phyloP scores from a whole-genome alignment of 1,284 basidiomycete genomes.

The Puccinia coronata region DNA sequence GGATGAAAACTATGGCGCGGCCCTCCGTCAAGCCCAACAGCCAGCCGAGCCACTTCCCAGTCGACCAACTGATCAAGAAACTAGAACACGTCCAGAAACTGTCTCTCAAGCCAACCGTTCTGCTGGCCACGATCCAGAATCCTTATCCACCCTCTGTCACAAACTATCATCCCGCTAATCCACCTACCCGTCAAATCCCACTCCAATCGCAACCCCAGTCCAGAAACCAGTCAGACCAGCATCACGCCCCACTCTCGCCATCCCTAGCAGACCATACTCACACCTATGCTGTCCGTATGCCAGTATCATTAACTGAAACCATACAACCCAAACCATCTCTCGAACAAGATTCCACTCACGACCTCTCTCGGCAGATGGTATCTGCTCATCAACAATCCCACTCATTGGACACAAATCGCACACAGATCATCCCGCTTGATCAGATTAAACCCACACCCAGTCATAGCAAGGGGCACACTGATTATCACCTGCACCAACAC shows the following conservation, averaged over 20 bases:
- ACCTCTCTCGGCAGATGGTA: background rate
- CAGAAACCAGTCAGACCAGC: background rate
- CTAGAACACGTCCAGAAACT: conserved; percentile 22
- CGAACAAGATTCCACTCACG: background rate
- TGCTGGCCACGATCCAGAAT: background rate
- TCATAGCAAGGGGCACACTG: background rate
- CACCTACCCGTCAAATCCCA: background rate
- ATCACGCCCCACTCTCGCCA: conserved; percentile 29
- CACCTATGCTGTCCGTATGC: background rate
- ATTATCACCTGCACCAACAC: background rate
- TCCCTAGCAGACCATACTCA: conserved; percentile 3
- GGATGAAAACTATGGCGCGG: conserved; percentile 33
- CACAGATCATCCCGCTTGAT: no score
- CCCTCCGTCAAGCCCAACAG: background rate
- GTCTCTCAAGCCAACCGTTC: background rate
- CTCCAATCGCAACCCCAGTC: conserved; percentile 5
- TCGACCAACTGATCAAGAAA: conserved; percentile 10
- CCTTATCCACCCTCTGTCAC: background rate
- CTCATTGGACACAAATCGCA: background rate
- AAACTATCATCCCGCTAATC: background rate
- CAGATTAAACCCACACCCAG: background rate
- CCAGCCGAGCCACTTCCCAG: conserved; percentile 17
- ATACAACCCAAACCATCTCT: background rate
- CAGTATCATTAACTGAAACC: background rate
- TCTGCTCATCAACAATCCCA: background rate